These are phyloP conservation scores for Ehretia macrophylla DNA, from an alignment of 257 asterid species.

Conservation along the genomic window DNA sequence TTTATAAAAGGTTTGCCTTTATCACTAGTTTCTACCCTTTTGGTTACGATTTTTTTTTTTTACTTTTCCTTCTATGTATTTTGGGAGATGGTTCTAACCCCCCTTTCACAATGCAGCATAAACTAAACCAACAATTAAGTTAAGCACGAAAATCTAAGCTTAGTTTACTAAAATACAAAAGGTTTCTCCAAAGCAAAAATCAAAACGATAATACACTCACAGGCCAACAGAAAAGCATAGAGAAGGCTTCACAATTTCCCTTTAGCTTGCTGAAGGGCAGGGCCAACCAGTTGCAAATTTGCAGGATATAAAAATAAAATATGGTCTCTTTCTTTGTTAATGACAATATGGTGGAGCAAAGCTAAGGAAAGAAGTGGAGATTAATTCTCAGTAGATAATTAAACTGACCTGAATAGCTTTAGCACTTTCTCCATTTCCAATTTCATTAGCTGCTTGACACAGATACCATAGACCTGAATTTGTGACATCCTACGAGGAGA, in stretches of 20 bases:
- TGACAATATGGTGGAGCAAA: constrained; percentile 1
- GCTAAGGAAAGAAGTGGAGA: neutral
- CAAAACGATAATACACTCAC: too few relatives aligned
- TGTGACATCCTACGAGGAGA: constrained; percentile 52
- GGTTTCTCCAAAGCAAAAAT: too few relatives aligned
- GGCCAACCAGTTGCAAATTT: too few relatives aligned
- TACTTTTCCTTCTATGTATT: neutral
- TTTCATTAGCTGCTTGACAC: constrained; percentile 63
- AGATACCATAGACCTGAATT: constrained; percentile 77
- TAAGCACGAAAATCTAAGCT: too few relatives aligned
- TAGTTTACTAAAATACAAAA: too few relatives aligned
- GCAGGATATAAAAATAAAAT: neutral
- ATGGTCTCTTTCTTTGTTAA: neutral
- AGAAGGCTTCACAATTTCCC: too few relatives aligned
- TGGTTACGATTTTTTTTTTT: neutral
- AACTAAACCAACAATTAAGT: too few relatives aligned
- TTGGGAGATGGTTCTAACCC: neutral
- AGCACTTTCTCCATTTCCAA: constrained; percentile 45
- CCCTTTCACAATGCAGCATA: neutral
- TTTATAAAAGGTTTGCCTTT: too few relatives aligned
- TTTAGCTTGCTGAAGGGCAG: too few relatives aligned
- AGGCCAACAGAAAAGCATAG: too few relatives aligned
- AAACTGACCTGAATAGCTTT: constrained; percentile 52
- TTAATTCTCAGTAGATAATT: neutral
- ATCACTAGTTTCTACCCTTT: too few relatives aligned